Percentiles rank a stretch among this genome's conserved stretches.
Evolutionary conservation across 1,139 yeast genomes (phyloP).

Genomic region (Arxiozyma heterogenica): DNA sequence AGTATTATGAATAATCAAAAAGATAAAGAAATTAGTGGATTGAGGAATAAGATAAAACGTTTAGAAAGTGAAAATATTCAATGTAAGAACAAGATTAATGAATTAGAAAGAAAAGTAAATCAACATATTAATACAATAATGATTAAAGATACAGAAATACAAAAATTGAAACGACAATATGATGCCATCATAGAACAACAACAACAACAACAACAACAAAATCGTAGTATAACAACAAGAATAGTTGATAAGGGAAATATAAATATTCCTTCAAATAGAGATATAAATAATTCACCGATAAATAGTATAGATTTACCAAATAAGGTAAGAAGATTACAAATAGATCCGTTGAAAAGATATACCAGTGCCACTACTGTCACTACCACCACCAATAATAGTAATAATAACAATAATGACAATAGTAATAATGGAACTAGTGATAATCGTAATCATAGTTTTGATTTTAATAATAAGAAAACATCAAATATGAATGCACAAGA

Average conservation of each 20-base stretch:
- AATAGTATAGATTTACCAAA: conserved; percentile 4
- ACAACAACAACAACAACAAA: not conserved
- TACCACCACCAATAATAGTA: not conserved
- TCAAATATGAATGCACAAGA: not conserved
- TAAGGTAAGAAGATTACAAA: conserved; percentile 22
- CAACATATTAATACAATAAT: conserved; percentile 1
- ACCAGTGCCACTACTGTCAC: not conserved
- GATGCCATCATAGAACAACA: not conserved
- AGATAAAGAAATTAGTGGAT: conserved; percentile 16
- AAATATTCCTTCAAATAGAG: conserved; percentile 11
- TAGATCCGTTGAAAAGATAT: conserved; percentile 7
- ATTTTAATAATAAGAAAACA: no score
- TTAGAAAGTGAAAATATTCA: not conserved
- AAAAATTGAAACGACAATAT: conserved; percentile 1
- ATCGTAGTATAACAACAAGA: not conserved
- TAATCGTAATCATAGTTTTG: no score
- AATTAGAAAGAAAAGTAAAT: not conserved
- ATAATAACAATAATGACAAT: not conserved
- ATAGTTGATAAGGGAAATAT: not conserved
- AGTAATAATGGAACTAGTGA: not conserved
- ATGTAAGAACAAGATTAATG: not conserved
- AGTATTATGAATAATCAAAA: conserved; percentile 4
- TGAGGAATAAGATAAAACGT: conserved; percentile 16
- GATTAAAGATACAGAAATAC: not conserved
- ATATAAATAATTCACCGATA: conserved; percentile 9